Evolutionary conservation across 2,329 filamentous ascomycete genomes (phyloP), one percentile per base, ranked within the genome.

Genomic region (Fonsecaea pedrosoi): DNA sequence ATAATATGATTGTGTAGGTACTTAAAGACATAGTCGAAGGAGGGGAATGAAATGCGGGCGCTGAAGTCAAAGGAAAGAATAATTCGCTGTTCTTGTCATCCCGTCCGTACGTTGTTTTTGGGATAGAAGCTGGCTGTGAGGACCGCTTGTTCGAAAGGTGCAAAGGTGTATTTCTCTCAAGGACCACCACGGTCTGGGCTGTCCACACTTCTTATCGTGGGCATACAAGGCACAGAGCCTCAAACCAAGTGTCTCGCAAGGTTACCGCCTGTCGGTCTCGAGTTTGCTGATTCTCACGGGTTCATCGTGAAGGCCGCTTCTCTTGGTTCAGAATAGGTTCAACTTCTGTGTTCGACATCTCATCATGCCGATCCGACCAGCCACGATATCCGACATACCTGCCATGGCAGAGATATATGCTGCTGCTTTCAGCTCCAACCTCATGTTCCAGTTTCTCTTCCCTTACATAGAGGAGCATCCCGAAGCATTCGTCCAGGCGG

Each of bases 291-390:
- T 6, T 45, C n/a, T 45, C 18, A 45, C 15, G 18, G 25, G 25
- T 3, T 2, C 1, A 25, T 25, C 25, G 25, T 25, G 25, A 18
- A 45, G 40, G 7, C 40, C 18, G 15, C 6, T 45, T 45, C 40
- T 18, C n/a, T 50, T 50, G 45, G 7, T 9, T 21, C 45, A 21
- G 21, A 18, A 50, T 25, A 50, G 45, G 45, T 13, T 50, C 18
- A 25, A 25, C 42, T 21, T 21, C 6, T 48, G 18, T 21, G 9
- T 5, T 5, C 18, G 15, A 7, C 18, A 15, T n/a, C 30, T 30
- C 40, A 65, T 18, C 15, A 69, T 69, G 67, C 65, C 67, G 37
- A 57, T 69, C 12, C 67, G 67, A 10, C 56, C 34, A 15, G 65
- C 62, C 12, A 67, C 60, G 4, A 48, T 18, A 32, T 60, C 61